phyloP scores from a whole-genome alignment of 805 yeast genomes.

The Candida incommunis region DNA sequence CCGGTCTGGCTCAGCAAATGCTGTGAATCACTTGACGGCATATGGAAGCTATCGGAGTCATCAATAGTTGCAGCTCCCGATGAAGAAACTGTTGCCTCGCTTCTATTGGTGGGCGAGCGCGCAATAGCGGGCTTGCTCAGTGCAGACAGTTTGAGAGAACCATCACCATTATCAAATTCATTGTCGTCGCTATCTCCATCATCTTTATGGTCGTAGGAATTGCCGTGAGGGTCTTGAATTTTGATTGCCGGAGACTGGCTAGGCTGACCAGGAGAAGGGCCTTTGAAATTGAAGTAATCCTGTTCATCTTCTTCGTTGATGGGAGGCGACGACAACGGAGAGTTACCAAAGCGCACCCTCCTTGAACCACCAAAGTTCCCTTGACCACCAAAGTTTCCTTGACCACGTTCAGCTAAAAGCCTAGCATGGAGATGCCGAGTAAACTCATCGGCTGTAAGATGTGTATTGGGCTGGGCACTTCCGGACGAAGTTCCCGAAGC shows the following conservation, averaged over 20 bases:
- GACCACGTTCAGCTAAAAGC: not conserved
- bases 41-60: not conserved
- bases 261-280: not conserved
- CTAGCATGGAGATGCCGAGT: not conserved
- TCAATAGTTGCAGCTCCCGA: not conserved
- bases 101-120: not conserved
- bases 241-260: not conserved
- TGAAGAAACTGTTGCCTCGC: not conserved
- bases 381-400: not conserved
- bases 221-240: not conserved
- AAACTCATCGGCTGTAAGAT: not conserved
- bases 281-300: not conserved
- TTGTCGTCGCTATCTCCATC: not conserved
- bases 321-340: not conserved
- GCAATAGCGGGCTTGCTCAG: not conserved
- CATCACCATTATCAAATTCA: conserved; percentile 1
- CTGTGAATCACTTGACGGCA: not conserved
- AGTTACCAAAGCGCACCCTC: not conserved
- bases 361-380: not conserved
- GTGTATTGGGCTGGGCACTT: no score
- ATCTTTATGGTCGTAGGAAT: not conserved
- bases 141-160: not conserved
- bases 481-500: no score
- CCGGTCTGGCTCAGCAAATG: not conserved
- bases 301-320: not conserved